Conservation (phyloP, 1,284 basidiomycete species). For the Ganoderma meredithae region DNA sequence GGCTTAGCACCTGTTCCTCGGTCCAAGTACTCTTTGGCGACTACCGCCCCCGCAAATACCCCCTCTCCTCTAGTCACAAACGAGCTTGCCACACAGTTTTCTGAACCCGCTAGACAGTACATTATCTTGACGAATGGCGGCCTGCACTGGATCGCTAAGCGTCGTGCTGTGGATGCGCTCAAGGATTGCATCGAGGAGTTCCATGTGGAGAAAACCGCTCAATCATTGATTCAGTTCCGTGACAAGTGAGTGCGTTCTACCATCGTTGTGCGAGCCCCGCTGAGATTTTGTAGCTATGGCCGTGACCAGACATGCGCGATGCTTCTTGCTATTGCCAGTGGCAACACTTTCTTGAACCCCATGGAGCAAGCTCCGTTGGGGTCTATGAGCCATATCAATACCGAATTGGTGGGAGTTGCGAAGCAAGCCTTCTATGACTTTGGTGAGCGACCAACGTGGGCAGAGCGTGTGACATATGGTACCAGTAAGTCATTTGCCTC, state of each 20-base stretch:
- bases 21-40: constrained; percentile 35
- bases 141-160: constrained; percentile 83
- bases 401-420: constrained; percentile 72
- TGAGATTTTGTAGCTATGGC: constrained; percentile 69
- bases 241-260: constrained; percentile 58
- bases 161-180: constrained; percentile 85
- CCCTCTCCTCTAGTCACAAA: constrained; percentile 67
- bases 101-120: constrained; percentile 77
- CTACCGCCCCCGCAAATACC: constrained; percentile 50
- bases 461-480: constrained; percentile 75
- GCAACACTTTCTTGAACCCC: constrained; percentile 75
- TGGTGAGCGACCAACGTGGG: constrained; percentile 82
- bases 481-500: constrained; percentile 50
- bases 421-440: constrained; percentile 87
- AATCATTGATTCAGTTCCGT: constrained; percentile 76
- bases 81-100: constrained; percentile 84
- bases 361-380: constrained; percentile 56
- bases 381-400: constrained; percentile 57
- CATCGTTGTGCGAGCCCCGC: constrained; percentile 13
- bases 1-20: constrained; percentile 71
- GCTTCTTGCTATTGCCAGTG: constrained; percentile 82
- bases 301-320: constrained; percentile 91
- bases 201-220: constrained; percentile 69
- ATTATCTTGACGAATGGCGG: constrained; percentile 89
- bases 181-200: constrained; percentile 77